Percentiles rank a stretch among this genome's conserved stretches.
These are phyloP conservation scores for Boletus barrowsii DNA, from an alignment of 768 basidiomycete genomes.

Conservation along the genomic window DNA sequence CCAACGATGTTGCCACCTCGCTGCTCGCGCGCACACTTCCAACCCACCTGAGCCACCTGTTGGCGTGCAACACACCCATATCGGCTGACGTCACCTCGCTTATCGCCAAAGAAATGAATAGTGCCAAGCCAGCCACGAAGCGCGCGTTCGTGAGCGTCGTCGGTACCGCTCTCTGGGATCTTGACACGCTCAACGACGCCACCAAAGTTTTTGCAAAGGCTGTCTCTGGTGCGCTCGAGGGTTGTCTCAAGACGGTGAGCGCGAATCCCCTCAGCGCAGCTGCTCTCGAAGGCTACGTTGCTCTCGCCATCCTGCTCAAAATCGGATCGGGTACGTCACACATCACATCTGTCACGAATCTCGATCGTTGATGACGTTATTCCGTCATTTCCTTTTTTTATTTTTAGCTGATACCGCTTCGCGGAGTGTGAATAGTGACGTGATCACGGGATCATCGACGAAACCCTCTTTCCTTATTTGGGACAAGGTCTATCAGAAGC, in stretches of 20 bases:
- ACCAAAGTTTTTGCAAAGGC: conserved; percentile 51
- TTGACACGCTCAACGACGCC: conserved; percentile 40
- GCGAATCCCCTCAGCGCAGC: conserved; percentile 60
- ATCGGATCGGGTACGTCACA: conserved; percentile 18
- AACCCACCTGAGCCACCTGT: conserved; percentile 54
- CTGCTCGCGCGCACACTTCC: conserved; percentile 55
- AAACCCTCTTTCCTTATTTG: conserved; percentile 87
- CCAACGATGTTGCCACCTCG: conserved; percentile 61
- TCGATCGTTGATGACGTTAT: background rate
- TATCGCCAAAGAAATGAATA: conserved; percentile 71
- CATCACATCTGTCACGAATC: conserved; percentile 19
- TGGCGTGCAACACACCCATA: conserved; percentile 42
- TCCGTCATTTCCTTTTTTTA: background rate
- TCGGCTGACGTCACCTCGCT: conserved; percentile 43
- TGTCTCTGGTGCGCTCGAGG: conserved; percentile 63
- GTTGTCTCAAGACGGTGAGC: conserved; percentile 61
- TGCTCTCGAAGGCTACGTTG: conserved; percentile 83
- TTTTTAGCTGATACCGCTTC: conserved; percentile 44
- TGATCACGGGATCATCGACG: conserved; percentile 44
- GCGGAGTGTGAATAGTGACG: conserved; percentile 45
- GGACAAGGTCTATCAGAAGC: conserved; percentile 83
- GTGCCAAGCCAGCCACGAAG: conserved; percentile 55
- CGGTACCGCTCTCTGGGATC: conserved; percentile 57
- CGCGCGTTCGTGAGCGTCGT: conserved; percentile 62
- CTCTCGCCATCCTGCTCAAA: conserved; percentile 60